Conservation (phyloP, 2,329 filamentous ascomycete species). For the Trichoderma sp. region DNA sequence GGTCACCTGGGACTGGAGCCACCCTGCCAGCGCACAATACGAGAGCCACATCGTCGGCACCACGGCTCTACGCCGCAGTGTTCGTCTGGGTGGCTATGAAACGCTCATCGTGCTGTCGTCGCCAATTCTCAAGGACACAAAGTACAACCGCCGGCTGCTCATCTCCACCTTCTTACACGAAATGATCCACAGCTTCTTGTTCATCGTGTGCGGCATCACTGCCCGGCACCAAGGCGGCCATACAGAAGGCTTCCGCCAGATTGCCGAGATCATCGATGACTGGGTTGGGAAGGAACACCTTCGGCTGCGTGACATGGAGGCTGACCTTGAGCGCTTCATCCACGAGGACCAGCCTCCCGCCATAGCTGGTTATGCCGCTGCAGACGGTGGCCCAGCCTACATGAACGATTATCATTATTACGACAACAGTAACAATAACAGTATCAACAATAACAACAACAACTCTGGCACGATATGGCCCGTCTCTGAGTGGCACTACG, state of each 20-base stretch:
- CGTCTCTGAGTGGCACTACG: slow-evolving; percentile 1
- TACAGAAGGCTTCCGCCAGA: slow-evolving; percentile 56
- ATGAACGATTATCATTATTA: neutral
- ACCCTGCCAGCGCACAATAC: slow-evolving; percentile 48
- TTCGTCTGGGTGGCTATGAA: slow-evolving; percentile 52
- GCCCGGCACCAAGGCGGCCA: slow-evolving; percentile 57
- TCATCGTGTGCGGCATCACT: slow-evolving; percentile 58
- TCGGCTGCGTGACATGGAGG: slow-evolving; percentile 58
- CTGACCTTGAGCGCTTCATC: slow-evolving; percentile 55
- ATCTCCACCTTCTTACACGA: slow-evolving; percentile 65
- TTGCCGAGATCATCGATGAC: slow-evolving; percentile 57
- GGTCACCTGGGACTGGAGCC: slow-evolving; percentile 61
- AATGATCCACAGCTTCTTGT: slow-evolving; percentile 64
- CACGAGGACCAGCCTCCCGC: slow-evolving; percentile 22
- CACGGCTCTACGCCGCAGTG: slow-evolving; percentile 53
- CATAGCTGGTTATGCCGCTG: neutral
- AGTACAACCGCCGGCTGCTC: slow-evolving; percentile 58
- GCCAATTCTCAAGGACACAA: slow-evolving; percentile 53
- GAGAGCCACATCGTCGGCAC: slow-evolving; percentile 58
- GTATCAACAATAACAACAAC: neutral
- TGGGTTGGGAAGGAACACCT: slow-evolving; percentile 58
- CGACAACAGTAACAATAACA: neutral
- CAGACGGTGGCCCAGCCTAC: neutral
- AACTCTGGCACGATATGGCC: slow-evolving; percentile 9
- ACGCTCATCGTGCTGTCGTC: slow-evolving; percentile 60